Evolutionary conservation across 2,329 filamentous ascomycete species (phyloP).

Genomic region (Penicillium brasilianum): DNA sequence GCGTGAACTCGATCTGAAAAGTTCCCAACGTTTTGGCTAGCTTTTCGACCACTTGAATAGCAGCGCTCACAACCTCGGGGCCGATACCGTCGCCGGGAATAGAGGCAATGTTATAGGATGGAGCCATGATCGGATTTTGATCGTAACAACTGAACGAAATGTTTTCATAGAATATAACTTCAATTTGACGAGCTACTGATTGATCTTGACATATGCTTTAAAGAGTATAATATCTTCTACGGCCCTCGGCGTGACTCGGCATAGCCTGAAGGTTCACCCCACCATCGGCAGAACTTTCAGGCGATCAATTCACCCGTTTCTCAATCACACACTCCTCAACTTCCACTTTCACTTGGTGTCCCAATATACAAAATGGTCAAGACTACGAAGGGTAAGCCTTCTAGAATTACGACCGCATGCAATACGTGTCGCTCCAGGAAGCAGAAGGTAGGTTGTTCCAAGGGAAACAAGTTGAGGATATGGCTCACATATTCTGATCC

Average conservation of each 20-base stretch:
- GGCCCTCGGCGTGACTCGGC: background rate
- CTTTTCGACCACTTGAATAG: slow-evolving; percentile 54
- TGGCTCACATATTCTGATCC: slow-evolving; percentile 6
- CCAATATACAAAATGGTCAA: slow-evolving; percentile 12
- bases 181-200: background rate
- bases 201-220: background rate
- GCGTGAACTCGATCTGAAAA: slow-evolving; percentile 58
- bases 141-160: background rate
- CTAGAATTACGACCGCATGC: slow-evolving; percentile 48
- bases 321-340: background rate
- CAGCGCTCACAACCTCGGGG: slow-evolving; percentile 65
- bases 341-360: background rate
- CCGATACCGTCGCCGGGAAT: slow-evolving; percentile 70
- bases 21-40: slow-evolving; percentile 51
- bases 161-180: background rate
- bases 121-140: slow-evolving; percentile 10
- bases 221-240: background rate
- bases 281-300: slow-evolving; percentile 29
- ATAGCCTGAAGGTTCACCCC: slow-evolving; percentile 19
- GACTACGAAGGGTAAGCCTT: slow-evolving; percentile 33
- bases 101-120: slow-evolving; percentile 59
- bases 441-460: slow-evolving; percentile 43
- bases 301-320: slow-evolving; percentile 18
- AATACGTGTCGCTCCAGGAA: slow-evolving; percentile 50
- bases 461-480: background rate